These are phyloP conservation scores for Alternaria sp. DNA, from an alignment of 2,329 filamentous ascomycete species.

Conservation along the genomic window DNA sequence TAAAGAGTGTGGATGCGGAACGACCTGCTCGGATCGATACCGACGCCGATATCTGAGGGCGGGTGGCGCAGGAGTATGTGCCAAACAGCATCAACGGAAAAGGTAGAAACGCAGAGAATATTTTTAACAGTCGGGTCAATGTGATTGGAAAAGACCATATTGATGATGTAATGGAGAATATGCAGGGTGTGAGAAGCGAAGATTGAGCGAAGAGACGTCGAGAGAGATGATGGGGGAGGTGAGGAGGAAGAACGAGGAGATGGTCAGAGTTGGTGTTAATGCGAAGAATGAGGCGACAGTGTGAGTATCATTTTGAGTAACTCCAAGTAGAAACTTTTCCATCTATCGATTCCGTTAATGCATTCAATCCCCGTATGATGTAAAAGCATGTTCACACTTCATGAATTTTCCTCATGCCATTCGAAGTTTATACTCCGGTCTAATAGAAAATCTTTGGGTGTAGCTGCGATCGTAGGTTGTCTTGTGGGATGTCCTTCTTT, in stretches of 20 bases:
- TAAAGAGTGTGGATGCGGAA: neutral
- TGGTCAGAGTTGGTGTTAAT: neutral
- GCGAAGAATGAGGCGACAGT: neutral
- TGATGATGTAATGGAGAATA: neutral
- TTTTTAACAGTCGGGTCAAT: neutral
- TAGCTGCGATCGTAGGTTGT: slow-evolving; percentile 1
- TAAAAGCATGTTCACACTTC: neutral
- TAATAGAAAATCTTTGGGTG: neutral
- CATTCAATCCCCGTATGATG: neutral
- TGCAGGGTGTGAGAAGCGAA: neutral
- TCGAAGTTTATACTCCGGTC: neutral
- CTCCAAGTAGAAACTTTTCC: neutral
- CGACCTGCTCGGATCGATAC: neutral
- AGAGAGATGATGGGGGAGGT: neutral
- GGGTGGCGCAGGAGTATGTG: neutral
- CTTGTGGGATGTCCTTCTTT: neutral
- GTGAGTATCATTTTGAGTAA: neutral
- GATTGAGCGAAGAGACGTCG: neutral
- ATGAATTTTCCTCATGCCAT: neutral
- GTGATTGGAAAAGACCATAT: neutral
- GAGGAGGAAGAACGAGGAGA: neutral
- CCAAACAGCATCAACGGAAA: neutral
- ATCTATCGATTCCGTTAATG: too few species aligned
- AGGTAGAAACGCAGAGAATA: neutral
- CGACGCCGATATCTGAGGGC: neutral